Conservation (phyloP, 441 rosid genomes). For the Omphalea diandra region DNA sequence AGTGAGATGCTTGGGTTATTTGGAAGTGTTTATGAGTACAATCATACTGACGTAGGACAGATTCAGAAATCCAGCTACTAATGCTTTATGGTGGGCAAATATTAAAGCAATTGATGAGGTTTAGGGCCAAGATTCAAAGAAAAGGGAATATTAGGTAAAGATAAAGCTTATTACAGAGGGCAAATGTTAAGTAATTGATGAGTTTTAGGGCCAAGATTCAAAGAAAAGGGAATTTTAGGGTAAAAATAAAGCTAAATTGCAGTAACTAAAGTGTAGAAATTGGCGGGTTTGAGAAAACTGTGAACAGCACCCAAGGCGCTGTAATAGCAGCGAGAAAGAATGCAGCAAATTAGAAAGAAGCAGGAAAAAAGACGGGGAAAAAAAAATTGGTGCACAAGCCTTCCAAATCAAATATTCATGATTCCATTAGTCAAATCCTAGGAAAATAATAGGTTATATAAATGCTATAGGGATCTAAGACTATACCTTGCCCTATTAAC, state of each 20-base stretch:
- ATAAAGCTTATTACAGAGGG: neutral
- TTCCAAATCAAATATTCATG: neutral
- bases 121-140: neutral
- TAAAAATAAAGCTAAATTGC: too few relatives aligned
- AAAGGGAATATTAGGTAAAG: neutral
- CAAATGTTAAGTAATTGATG: too few relatives aligned
- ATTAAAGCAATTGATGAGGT: neutral
- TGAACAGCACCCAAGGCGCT: neutral
- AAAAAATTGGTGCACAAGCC: neutral
- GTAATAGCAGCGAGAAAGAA: neutral
- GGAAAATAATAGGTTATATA: neutral
- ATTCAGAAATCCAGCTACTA: neutral
- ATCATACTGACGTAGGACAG: neutral
- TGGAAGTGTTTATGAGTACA: neutral
- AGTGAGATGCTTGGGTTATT: neutral
- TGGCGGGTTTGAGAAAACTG: neutral
- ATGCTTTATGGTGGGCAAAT: neutral
- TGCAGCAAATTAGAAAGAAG: neutral
- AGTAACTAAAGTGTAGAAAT: neutral
- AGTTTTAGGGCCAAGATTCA: too few relatives aligned
- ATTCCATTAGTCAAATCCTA: neutral
- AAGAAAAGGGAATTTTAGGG: too few relatives aligned
- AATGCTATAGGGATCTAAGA: neutral
- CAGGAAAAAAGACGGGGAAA: neutral
- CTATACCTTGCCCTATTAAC: neutral